Base-by-base conservation (phyloP, 1,284 basidiomycete species). In the Tremellales sp. region DNA sequence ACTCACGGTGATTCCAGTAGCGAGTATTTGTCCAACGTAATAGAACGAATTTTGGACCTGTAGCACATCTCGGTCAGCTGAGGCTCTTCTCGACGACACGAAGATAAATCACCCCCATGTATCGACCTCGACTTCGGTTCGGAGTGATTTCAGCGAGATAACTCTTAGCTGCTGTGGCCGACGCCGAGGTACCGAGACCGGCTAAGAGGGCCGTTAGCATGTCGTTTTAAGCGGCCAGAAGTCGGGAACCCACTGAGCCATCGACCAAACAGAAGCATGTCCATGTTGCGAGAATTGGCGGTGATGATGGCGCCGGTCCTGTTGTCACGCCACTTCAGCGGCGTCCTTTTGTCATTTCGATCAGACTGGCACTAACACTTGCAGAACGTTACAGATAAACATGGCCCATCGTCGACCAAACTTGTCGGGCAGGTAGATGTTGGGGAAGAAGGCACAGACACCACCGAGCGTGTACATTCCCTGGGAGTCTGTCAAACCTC, bases 21-120 rank as follows among this genome's bases (percentile, higher is more conserved):
- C 75, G 31, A 76, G 66, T 58, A 81, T 79, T 60, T 81, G 80
- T 2, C 80, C 80, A 37, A 81, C 29, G 29, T 81, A 81, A 61
- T 75, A 81, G 65, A 77, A 80, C 27, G 48, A 55, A 45, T 63
- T 61, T 19, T 52, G n/a, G n/a, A n/a, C n/a, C n/a, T n/a, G n/a
- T n/a, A n/a, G n/a, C n/a, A n/a, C n/a, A n/a, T n/a, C n/a, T n/a
- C n/a, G n/a, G n/a, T n/a, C n/a, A n/a, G n/a, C n/a, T n/a, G n/a
- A n/a, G n/a, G n/a, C n/a, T n/a, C n/a, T n/a, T n/a, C n/a, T n/a
- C n/a, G n/a, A n/a, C n/a, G n/a, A n/a, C n/a, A n/a, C n/a, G n/a
- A n/a, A n/a, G n/a, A n/a, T n/a, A n/a, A n/a, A n/a, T 61, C 49
- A 80, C 75, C 5, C 80, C 80, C 46, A 81, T 70, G 57, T 77